phyloP scores from a whole-genome alignment of 2,329 filamentous ascomycete genomes.

The Scedosporium aurantiacum region DNA sequence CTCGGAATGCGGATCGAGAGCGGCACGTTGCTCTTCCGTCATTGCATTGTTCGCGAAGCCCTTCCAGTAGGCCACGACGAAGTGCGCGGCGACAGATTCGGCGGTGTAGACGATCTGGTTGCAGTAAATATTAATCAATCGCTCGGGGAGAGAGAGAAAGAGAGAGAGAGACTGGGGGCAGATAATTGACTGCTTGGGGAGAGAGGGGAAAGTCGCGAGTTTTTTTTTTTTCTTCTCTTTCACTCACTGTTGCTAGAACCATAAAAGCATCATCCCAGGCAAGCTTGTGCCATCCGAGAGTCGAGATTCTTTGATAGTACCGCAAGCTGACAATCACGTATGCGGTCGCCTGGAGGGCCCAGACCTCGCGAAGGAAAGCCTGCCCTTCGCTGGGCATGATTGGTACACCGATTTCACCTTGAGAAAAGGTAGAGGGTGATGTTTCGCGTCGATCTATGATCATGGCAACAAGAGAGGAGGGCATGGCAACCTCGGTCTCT shows the following conservation, averaged over 20 bases:
- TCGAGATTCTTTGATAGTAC: slow-evolving; percentile 3
- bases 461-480: no score
- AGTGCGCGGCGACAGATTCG: slow-evolving; percentile 19
- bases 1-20: slow-evolving; percentile 26
- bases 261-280: slow-evolving; percentile 10
- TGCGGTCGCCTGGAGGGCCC: slow-evolving; percentile 9
- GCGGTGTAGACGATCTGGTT: slow-evolving; percentile 12
- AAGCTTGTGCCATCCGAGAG: slow-evolving; percentile 6
- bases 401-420: no score
- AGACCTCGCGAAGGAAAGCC: slow-evolving; percentile 10
- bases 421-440: no score
- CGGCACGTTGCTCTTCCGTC: slow-evolving; percentile 32
- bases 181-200: no score
- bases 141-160: no score
- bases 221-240: no score
- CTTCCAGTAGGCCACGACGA: slow-evolving; percentile 25
- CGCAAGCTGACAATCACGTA: slow-evolving; percentile 10
- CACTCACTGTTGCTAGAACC: slow-evolving; percentile 7
- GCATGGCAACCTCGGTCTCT: no score
- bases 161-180: no score
- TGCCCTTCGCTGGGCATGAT: background rate
- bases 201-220: no score
- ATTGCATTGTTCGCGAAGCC: slow-evolving; percentile 40
- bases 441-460: no score
- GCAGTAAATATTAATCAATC: slow-evolving; percentile 4